A percentile compares a stretch with the other conserved stretches of the same genome.
Evolutionary conservation across 306 rosid species (phyloP).

Genomic region (Acacia acuminata): DNA sequence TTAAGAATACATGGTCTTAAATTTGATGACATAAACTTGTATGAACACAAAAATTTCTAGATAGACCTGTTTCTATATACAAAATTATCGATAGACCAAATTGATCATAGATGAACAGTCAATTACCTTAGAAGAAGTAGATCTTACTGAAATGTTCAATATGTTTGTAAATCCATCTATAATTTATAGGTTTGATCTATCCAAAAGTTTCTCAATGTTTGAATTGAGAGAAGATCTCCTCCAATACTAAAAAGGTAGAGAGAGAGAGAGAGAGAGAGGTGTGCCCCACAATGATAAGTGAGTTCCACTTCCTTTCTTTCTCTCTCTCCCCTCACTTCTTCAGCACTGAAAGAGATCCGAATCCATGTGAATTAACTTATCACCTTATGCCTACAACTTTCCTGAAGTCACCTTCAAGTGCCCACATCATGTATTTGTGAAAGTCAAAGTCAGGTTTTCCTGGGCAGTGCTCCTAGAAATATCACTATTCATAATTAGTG

Average conservation of each 20-base stretch:
- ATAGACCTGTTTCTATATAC: background rate
- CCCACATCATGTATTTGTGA: constrained; percentile 52
- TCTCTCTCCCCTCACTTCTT: background rate
- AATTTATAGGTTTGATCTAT: background rate
- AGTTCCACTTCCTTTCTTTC: background rate
- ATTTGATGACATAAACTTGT: constrained; percentile 11
- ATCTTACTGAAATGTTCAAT: background rate
- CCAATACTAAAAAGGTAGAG: background rate
- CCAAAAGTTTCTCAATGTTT: background rate
- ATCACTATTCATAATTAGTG: background rate
- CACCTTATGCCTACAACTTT: constrained; percentile 87
- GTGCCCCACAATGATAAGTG: background rate
- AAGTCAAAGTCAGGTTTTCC: constrained; percentile 37
- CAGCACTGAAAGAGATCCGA: background rate
- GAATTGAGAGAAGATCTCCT: background rate
- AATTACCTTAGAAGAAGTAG: background rate
- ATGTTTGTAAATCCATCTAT: background rate
- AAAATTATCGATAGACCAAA: background rate
- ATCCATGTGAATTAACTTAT: constrained; percentile 5
- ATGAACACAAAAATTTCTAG: background rate
- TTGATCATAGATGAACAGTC: background rate
- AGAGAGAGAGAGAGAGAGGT: background rate
- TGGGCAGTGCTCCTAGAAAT: constrained; percentile 59
- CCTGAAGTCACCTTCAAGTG: constrained; percentile 74
- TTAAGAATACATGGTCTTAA: constrained; percentile 20